Conservation (phyloP, 345 rosid genomes). For the Carallia brachiata region DNA sequence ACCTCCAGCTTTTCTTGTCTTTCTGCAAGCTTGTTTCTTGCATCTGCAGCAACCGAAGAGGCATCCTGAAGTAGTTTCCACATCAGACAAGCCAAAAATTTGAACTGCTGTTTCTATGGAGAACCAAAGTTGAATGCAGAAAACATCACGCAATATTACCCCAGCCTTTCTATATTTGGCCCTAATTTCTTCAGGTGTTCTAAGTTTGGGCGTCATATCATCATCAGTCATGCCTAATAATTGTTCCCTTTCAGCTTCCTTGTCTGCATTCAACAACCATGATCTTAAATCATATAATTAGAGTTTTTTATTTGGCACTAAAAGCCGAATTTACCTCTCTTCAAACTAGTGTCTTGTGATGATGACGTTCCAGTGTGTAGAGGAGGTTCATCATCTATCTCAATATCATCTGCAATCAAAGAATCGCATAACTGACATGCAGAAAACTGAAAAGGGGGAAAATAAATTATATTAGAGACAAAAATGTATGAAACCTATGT, state of each 20-base stretch:
- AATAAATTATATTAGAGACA: not conserved
- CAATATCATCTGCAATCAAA: conserved; percentile 24
- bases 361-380: conserved; percentile 11
- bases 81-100: conserved; percentile 2
- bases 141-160: conserved; percentile 26
- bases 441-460: not conserved
- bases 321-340: conserved; percentile 12
- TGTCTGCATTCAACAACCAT: conserved; percentile 16
- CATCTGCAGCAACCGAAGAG: conserved; percentile 20
- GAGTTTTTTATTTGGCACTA: not conserved
- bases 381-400: conserved; percentile 31
- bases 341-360: conserved; percentile 30
- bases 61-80: conserved; percentile 25
- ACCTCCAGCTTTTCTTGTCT: conserved; percentile 33
- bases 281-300: not conserved
- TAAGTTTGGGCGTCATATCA: conserved; percentile 18
- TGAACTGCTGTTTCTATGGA: conserved; percentile 6
- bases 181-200: conserved; percentile 29
- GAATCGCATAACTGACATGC: not conserved
- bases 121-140: not conserved
- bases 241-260: conserved; percentile 21
- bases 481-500: conserved; percentile 25
- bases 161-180: conserved; percentile 31
- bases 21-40: conserved; percentile 28
- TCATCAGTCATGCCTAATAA: conserved; percentile 18